Evolutionary conservation across 1,284 basidiomycete genomes (phyloP), one percentile per base, ranked within the genome.

Genomic region (Crepidotus sp.): DNA sequence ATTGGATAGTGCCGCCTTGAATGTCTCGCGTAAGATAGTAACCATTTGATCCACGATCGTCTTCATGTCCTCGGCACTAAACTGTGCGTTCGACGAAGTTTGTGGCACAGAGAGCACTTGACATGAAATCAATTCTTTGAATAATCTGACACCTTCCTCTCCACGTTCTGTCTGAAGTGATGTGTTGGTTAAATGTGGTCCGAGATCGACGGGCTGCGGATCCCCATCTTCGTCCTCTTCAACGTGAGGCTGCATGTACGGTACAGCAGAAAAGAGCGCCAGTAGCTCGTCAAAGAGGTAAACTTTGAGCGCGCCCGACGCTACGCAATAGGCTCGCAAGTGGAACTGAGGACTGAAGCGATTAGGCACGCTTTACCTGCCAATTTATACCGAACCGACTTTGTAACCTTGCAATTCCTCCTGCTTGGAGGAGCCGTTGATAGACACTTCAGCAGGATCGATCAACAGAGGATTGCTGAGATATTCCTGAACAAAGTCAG

Each of bases 101-200:
- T 57, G 1, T 55, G 54, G 75, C 2, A 40, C 45, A 1, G 47
- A 69, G 38, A 81, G 62, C 18, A 84, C 63, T 22, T 65, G 69
- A 48, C 74, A 76, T 0, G 83, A 85, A 29, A 80, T 61, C 11
- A 95, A 69, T 58, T 94, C 89, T 55, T 81, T 76, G 35, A 94
- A 69, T 22, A 92, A 67, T 32, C 83, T 74, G 3, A 94, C 85
- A 38, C 71, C 71, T 35, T 70, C 71, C 55, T 86, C 80, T 8
- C 84, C 79, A 9, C 64, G 65, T 47, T 80, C 74, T 10, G 62
- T 73, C 62, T 97, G 95, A n/a, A 97, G 68, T 33, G 90, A 94
- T 0, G 96, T 97, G 59, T 99, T 99, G 29, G 95, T 98, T 14
- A 99, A 69, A 62, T 99, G 96, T 0, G 85, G 76, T 1, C 71